Evolutionary conservation across 768 basidiomycete genomes (phyloP), one percentile per base, ranked within the genome.

Genomic region (Polyporus arcularius): DNA sequence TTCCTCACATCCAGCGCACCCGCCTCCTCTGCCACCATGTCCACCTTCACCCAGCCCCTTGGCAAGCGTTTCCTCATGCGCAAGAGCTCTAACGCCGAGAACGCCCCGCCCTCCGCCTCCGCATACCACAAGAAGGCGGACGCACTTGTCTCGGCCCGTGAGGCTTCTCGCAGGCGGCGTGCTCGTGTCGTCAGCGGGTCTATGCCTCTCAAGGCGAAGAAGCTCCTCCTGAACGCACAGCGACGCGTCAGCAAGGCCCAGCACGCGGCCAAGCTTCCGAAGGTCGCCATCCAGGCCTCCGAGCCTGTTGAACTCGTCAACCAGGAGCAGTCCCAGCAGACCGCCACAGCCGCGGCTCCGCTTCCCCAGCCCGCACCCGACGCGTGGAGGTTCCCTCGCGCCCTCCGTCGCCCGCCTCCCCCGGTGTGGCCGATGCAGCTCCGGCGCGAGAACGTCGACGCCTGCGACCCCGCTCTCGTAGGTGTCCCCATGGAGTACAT

Each of bases 361-460:
- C 26, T 38, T 9, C 31, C 46, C 0, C 47, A 50, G 9, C 11
- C 70, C 52, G 73, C 59, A 21, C 69, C 63, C 66, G 73, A 58
- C 21, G n/a, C 70, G 60, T 77, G 90, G 8, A 83, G 87, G 61
- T 82, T 92, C 26, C 90, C 89, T n/a, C 83, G 89, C 57, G 84
- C 78, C 42, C 85, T 92, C 52, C 76, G 82, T 35, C 83, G 88
- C 11, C 89, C 90, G 4, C 73, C 78, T 2, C 86, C 82, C 64
- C 68, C 76, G 42, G 15, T 55, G 26, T 55, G 53, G 53, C 40
- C 53, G 12, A 26, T 31, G 2, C 83, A 85, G 58, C 80, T 90
- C 42, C 79, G 84, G 41, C 75, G 79, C 48, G 84, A 85, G 42
- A 82, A 80, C 41, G 65, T 90, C 40, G 67, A 71, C 3, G 80